Evolutionary conservation across 2,329 filamentous ascomycete genomes (phyloP), one percentile per base, ranked within the genome.

Genomic region (Blastomyces parvus): DNA sequence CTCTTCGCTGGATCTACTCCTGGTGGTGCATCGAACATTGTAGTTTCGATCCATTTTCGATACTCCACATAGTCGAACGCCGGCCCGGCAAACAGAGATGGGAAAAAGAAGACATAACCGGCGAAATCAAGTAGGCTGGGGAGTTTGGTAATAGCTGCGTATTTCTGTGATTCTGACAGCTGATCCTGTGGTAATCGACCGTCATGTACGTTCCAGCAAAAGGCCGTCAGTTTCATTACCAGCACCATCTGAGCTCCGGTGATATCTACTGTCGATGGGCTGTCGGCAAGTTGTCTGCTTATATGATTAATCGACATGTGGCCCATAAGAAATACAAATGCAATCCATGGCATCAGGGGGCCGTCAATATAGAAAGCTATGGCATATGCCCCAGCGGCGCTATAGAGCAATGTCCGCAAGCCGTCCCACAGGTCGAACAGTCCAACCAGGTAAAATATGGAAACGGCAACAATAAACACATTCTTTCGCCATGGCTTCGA

Each of bases 141-240:
- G 62, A 99, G 81, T 56, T 89, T 78, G 61, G 81, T 82, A 52
- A 99, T 83, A 57, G 89, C 88, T 38, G 90, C 86, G 67, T 92
- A 89, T 72, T 88, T 92, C 74, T 99, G 94, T 56, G 88, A 85
- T 59, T 94, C 90, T 0, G 89, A 90, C n/a, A 99, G 84, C 64
- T 92, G 85, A 53, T 88, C 83, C 22, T 88, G 85, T 2, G 90
- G 86, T 25, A 96, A 82, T 64, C 88, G 86, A 25, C 94, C 95
- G 74, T 99, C 94, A 70, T 94, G 91, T 9, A 97, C 88, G 73
- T 97, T 97, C 94, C 94, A 99, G 79, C 91, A 96, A 73, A 99
- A 99, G 5, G 93, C 89, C 27, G 87, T 91, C 44, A 99, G 85
- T 77, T 99, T 99, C 91, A 99, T 99, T 66, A 97, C 88, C 69